Percentiles rank a stretch among this genome's conserved stretches.
phyloP scores from a whole-genome alignment of 1,284 basidiomycete species.

The Rhodotorula sp. region DNA sequence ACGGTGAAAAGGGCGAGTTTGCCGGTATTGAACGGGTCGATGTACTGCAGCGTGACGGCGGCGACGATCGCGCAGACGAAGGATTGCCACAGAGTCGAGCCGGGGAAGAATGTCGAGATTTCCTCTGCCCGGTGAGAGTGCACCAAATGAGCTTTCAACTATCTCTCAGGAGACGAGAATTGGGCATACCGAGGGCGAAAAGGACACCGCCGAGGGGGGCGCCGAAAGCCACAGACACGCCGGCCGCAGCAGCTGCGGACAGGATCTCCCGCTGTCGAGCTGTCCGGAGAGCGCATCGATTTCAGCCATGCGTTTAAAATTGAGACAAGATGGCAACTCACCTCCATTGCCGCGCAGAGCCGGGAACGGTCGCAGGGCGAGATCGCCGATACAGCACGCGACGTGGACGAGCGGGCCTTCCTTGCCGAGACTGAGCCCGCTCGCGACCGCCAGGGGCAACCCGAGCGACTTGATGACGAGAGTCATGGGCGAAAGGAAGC shows the following conservation, averaged over 20 bases:
- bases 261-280: conserved; percentile 87
- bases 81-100: conserved; percentile 52
- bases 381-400: conserved; percentile 90
- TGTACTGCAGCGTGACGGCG: conserved; percentile 53
- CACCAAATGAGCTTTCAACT: background rate
- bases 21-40: conserved; percentile 81
- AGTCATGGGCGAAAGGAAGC: conserved; percentile 63
- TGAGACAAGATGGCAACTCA: background rate
- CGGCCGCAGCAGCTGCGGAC: conserved; percentile 79
- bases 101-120: conserved; percentile 90
- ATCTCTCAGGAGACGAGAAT: background rate
- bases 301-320: too few species aligned
- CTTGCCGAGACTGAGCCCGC: conserved; percentile 81
- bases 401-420: conserved; percentile 98
- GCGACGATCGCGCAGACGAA: conserved; percentile 97
- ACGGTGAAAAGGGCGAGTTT: conserved; percentile 80
- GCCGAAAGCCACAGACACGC: conserved; percentile 64
- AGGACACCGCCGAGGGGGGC: conserved; percentile 90
- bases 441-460: conserved; percentile 83
- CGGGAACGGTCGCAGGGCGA: conserved; percentile 75
- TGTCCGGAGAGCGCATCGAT: conserved; percentile 43
- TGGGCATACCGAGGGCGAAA: conserved; percentile 63
- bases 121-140: conserved; percentile 52
- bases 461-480: conserved; percentile 88
- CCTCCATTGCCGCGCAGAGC: conserved; percentile 63